A percentile compares a stretch with the other conserved stretches of the same genome.
Evolutionary conservation across 148 eudicot genomes (phyloP).

Genomic region (Nepenthes gracilis): DNA sequence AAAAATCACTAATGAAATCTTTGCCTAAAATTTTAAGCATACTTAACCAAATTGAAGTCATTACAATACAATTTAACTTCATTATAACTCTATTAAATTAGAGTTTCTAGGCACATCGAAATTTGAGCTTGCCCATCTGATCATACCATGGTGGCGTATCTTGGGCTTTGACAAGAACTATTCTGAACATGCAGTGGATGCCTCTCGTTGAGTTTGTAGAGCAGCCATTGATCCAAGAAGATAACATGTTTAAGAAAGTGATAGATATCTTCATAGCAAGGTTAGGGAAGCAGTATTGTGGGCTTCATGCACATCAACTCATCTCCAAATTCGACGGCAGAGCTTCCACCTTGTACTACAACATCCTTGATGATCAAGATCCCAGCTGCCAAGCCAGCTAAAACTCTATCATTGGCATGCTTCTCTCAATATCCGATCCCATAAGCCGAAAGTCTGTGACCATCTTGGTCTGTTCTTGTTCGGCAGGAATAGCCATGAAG

Average conservation of each 20-base stretch:
- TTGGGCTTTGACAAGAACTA: too few relatives aligned
- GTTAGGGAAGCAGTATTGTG: conserved; percentile 61
- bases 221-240: conserved; percentile 62
- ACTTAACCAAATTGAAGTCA: too few relatives aligned
- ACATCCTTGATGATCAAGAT: conserved; percentile 33
- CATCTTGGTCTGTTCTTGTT: too few relatives aligned
- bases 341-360: conserved; percentile 62
- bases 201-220: conserved; percentile 58
- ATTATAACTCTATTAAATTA: too few relatives aligned
- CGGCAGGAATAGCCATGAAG: too few relatives aligned
- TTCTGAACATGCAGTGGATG: conserved; percentile 63
- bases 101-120: not conserved
- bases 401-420: too few relatives aligned
- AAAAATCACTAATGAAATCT: too few relatives aligned
- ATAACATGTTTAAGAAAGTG: conserved; percentile 68
- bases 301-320: conserved; percentile 49
- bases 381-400: conserved; percentile 31
- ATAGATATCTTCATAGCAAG: conserved; percentile 56
- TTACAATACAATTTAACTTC: too few relatives aligned
- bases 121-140: not conserved
- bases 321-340: conserved; percentile 63
- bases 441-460: too few relatives aligned
- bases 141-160: too few relatives aligned
- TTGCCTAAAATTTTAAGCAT: too few relatives aligned
- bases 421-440: too few relatives aligned